phyloP scores from a whole-genome alignment of 768 basidiomycete genomes.

The Glaciozyma antarctica region DNA sequence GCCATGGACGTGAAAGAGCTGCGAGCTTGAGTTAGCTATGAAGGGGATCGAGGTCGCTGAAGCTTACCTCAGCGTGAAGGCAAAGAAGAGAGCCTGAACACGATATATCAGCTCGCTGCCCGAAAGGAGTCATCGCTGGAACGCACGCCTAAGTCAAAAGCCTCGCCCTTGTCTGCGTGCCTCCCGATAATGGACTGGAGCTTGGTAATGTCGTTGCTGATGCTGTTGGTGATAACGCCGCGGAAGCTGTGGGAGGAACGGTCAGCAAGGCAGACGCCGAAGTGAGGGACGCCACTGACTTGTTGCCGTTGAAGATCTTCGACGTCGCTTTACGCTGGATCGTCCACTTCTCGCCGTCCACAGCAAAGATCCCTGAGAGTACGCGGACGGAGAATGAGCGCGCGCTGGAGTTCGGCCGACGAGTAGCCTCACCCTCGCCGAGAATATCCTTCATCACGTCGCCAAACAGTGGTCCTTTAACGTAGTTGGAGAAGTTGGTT shows the following conservation, averaged over 20 bases:
- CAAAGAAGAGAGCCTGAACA: conserved; percentile 8
- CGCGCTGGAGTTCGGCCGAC: too few species aligned
- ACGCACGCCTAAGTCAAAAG: neutral
- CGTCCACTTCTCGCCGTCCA: conserved; percentile 13
- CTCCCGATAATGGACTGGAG: neutral
- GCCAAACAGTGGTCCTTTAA: conserved; percentile 9
- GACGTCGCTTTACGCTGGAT: conserved; percentile 3
- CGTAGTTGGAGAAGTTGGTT: conserved; percentile 17
- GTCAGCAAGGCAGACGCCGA: neutral
- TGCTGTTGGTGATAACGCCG: conserved; percentile 1
- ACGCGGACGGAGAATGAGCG: neutral
- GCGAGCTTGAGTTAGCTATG: too few species aligned
- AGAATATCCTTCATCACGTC: neutral
- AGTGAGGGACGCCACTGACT: conserved; percentile 19
- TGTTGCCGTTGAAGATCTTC: conserved; percentile 19
- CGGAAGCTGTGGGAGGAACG: conserved; percentile 8
- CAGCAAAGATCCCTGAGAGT: neutral
- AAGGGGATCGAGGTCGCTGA: too few species aligned
- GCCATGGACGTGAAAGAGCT: conserved; percentile 11
- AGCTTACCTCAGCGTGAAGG: conserved; percentile 5
- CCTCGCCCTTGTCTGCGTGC: neutral
- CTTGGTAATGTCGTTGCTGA: neutral
- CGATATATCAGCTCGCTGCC: neutral
- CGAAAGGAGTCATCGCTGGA: neutral
- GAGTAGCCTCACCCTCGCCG: neutral